phyloP scores from a whole-genome alignment of 495 filamentous ascomycete genomes.

The Lophium mytilinum region DNA sequence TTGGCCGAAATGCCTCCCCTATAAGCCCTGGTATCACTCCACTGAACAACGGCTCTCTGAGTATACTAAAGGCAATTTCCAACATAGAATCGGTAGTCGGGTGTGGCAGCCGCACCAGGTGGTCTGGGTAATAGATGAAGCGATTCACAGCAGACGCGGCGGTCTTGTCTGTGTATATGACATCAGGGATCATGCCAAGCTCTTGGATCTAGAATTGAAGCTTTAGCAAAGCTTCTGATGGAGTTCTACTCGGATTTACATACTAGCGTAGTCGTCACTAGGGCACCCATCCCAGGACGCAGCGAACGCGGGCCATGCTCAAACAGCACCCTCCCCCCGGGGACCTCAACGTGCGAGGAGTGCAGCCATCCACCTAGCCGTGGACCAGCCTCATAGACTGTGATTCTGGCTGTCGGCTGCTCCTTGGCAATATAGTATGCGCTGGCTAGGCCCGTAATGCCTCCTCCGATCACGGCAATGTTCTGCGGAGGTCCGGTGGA shows the following conservation, averaged over 20 bases:
- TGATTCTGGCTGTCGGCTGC: slow-evolving; percentile 55
- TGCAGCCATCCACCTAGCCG: slow-evolving; percentile 79
- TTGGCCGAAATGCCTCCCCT: slow-evolving; percentile 48
- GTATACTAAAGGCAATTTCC: neutral
- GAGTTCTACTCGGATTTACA: neutral
- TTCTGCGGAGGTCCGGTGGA: slow-evolving; percentile 23
- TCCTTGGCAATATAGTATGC: slow-evolving; percentile 64
- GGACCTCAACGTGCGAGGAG: slow-evolving; percentile 55
- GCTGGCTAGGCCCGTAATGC: slow-evolving; percentile 79
- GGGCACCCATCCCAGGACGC: slow-evolving; percentile 40
- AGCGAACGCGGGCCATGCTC: slow-evolving; percentile 83
- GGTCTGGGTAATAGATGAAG: slow-evolving; percentile 91
- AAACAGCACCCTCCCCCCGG: slow-evolving; percentile 57
- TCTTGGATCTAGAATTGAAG: slow-evolving; percentile 47
- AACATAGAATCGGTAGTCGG: neutral
- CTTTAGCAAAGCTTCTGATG: neutral
- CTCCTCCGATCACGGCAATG: slow-evolving; percentile 75
- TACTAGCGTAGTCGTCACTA: slow-evolving; percentile 10
- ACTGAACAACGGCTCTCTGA: slow-evolving; percentile 8
- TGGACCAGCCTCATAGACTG: slow-evolving; percentile 64
- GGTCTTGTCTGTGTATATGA: slow-evolving; percentile 48
- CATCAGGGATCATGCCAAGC: slow-evolving; percentile 52
- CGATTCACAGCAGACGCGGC: slow-evolving; percentile 51
- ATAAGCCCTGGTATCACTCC: slow-evolving; percentile 32
- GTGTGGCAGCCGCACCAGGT: slow-evolving; percentile 62